Conservation (phyloP, 805 yeast genomes). For the Candida qinlingensis region DNA sequence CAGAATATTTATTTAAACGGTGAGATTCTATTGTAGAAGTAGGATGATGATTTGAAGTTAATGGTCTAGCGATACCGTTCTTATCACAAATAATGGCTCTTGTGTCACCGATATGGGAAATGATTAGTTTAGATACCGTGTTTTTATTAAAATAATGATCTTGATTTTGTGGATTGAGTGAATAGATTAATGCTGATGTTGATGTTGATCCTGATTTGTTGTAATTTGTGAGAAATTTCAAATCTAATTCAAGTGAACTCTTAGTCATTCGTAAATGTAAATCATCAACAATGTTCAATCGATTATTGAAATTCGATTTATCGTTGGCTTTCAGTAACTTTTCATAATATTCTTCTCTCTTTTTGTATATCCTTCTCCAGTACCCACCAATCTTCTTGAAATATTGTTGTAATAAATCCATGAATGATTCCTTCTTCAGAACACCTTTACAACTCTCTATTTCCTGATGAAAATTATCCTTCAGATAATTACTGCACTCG, state of each 20-base stretch:
- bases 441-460: slow-evolving; percentile 39
- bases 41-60: slow-evolving; percentile 85
- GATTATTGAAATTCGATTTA: slow-evolving; percentile 11
- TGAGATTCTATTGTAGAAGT: slow-evolving; percentile 71
- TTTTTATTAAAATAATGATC: slow-evolving; percentile 46
- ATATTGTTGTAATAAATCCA: slow-evolving; percentile 49
- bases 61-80: slow-evolving; percentile 69
- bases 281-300: slow-evolving; percentile 40
- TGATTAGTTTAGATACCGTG: slow-evolving; percentile 59
- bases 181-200: slow-evolving; percentile 57
- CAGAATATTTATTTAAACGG: slow-evolving; percentile 59
- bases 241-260: slow-evolving; percentile 63
- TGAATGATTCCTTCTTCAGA: slow-evolving; percentile 29
- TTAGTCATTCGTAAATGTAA: slow-evolving; percentile 55
- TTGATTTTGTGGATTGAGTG: slow-evolving; percentile 25
- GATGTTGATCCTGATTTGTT: slow-evolving; percentile 60
- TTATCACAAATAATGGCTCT: slow-evolving; percentile 80
- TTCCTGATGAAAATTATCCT: slow-evolving; percentile 44
- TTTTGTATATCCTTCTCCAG: slow-evolving; percentile 73
- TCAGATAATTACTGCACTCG: slow-evolving; percentile 61
- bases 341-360: slow-evolving; percentile 32
- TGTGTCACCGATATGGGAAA: slow-evolving; percentile 93
- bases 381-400: slow-evolving; percentile 62
- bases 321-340: slow-evolving; percentile 25
- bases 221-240: slow-evolving; percentile 39